Conservation (phyloP, 2,329 filamentous ascomycete species). For the Cordyceps militaris region DNA sequence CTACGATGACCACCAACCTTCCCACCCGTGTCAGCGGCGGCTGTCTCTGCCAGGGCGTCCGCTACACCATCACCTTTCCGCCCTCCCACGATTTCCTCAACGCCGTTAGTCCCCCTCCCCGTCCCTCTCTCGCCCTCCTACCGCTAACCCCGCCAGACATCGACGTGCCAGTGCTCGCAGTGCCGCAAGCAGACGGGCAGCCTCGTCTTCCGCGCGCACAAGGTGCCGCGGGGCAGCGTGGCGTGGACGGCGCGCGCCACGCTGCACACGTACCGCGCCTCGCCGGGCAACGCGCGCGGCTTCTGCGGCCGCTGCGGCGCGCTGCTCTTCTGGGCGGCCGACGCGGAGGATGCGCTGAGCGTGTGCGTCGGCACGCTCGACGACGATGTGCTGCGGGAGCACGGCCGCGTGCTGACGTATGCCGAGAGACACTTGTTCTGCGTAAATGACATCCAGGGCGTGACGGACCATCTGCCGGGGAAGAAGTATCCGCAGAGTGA, state of each 20-base stretch:
- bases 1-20: slow-evolving; percentile 12
- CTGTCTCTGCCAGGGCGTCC: slow-evolving; percentile 43
- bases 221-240: slow-evolving; percentile 29
- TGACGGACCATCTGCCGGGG: slow-evolving; percentile 36
- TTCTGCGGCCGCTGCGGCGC: slow-evolving; percentile 45
- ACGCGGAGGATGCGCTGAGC: slow-evolving; percentile 22
- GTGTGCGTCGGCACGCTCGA: slow-evolving; percentile 40
- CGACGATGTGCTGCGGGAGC: slow-evolving; percentile 33
- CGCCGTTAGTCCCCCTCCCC: slow-evolving; percentile 18
- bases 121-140: background rate
- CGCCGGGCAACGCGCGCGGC: slow-evolving; percentile 32
- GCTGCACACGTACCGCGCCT: slow-evolving; percentile 34
- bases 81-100: slow-evolving; percentile 36
- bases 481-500: slow-evolving; percentile 18
- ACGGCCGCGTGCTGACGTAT: slow-evolving; percentile 33
- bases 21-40: slow-evolving; percentile 38
- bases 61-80: slow-evolving; percentile 42
- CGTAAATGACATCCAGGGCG: slow-evolving; percentile 39
- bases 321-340: slow-evolving; percentile 39
- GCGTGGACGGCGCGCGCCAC: slow-evolving; percentile 27
- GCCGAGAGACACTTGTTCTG: slow-evolving; percentile 34
- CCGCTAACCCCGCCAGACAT: slow-evolving; percentile 25
- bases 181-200: slow-evolving; percentile 45
- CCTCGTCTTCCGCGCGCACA: slow-evolving; percentile 37
- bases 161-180: slow-evolving; percentile 49